These are phyloP conservation scores for Coleophoma cylindrospora DNA, from an alignment of 2,329 filamentous ascomycete species.

Conservation along the genomic window DNA sequence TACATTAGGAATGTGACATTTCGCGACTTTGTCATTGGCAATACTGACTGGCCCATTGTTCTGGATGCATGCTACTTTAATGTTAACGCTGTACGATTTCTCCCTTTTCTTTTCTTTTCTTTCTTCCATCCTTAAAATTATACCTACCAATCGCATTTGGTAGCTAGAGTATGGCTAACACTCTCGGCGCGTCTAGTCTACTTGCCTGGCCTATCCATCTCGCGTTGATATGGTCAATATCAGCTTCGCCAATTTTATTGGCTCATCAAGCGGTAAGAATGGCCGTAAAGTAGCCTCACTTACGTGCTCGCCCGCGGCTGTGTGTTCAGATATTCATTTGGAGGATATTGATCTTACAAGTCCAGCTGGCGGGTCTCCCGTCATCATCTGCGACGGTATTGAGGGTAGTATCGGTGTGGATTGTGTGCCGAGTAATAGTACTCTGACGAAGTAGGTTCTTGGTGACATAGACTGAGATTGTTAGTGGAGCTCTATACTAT, in stretches of 20 bases:
- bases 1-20: constrained; percentile 59
- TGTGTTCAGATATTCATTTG: constrained; percentile 50
- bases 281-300: constrained; percentile 49
- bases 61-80: constrained; percentile 62
- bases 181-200: constrained; percentile 22
- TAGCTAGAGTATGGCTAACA: too few species aligned
- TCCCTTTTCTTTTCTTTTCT: background rate
- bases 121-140: background rate
- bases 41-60: constrained; percentile 52
- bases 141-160: constrained; percentile 26
- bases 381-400: constrained; percentile 47
- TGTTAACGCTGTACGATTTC: constrained; percentile 26
- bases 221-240: constrained; percentile 55
- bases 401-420: constrained; percentile 8
- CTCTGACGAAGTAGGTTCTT: background rate
- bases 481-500: too few species aligned
- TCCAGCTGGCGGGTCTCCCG: constrained; percentile 36
- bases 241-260: constrained; percentile 52
- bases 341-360: constrained; percentile 49
- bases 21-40: constrained; percentile 53
- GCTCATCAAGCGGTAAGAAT: constrained; percentile 50
- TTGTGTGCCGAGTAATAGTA: constrained; percentile 6
- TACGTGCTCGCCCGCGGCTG: constrained; percentile 50
- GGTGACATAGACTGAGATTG: too few species aligned
- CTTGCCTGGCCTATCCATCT: constrained; percentile 48